A percentile compares a stretch with the other conserved stretches of the same genome.
phyloP scores from a whole-genome alignment of 1,284 basidiomycete genomes.

The Ceratobasidium sp. region DNA sequence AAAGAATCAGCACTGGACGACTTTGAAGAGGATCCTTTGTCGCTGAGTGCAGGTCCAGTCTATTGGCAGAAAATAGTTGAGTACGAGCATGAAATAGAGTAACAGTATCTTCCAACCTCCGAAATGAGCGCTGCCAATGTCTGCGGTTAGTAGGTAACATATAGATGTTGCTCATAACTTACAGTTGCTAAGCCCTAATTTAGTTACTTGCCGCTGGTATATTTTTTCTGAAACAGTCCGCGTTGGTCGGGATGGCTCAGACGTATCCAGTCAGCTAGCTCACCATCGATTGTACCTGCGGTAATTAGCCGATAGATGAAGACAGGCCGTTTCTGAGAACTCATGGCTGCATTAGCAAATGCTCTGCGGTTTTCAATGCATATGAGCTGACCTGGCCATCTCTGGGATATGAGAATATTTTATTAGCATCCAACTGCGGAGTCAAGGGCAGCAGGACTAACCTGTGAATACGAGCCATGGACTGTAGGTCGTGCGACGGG shows the following conservation, averaged over 20 bases:
- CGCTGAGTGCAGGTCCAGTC: conserved; percentile 56
- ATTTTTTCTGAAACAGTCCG: conserved; percentile 69
- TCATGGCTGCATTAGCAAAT: background rate
- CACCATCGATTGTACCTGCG: conserved; percentile 78
- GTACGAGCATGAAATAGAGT: conserved; percentile 54
- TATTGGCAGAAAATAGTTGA: conserved; percentile 35
- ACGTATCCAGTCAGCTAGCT: too few relatives aligned
- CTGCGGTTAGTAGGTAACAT: conserved; percentile 19
- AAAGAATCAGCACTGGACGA: conserved; percentile 85
- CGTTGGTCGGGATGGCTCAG: background rate
- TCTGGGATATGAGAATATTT: conserved; percentile 52
- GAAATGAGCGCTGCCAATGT: conserved; percentile 30
- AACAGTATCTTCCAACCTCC: conserved; percentile 1
- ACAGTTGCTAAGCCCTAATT: conserved; percentile 89
- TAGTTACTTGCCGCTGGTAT: conserved; percentile 94
- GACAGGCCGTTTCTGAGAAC: conserved; percentile 70
- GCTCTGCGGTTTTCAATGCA: too few relatives aligned
- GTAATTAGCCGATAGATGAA: conserved; percentile 94
- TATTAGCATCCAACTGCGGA: background rate
- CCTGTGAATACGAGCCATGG: conserved; percentile 97
- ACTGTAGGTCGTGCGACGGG: conserved; percentile 87
- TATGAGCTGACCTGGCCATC: conserved; percentile 73
- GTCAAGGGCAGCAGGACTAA: conserved; percentile 50
- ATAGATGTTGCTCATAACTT: conserved; percentile 49
- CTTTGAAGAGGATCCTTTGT: conserved; percentile 43